phyloP scores from a whole-genome alignment of 352 stramenopile species.

The Phytophthora tubulina region DNA sequence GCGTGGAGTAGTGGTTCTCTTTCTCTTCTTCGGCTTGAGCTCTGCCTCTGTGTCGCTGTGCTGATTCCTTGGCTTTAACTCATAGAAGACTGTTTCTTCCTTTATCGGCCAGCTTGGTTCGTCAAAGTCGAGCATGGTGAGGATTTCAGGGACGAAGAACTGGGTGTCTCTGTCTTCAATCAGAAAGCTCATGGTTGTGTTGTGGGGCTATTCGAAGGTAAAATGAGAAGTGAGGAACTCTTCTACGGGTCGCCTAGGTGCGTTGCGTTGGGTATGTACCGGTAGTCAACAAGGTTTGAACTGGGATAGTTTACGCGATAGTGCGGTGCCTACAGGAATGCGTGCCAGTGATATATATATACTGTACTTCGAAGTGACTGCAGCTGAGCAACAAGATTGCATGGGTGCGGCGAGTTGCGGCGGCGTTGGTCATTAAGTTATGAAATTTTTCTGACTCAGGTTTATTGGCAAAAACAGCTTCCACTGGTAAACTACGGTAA shows the following conservation, averaged over 20 bases:
- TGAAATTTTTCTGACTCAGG: conserved; percentile 29
- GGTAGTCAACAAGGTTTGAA: not conserved
- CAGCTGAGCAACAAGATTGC: conserved; percentile 3
- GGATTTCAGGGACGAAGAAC: conserved; percentile 21
- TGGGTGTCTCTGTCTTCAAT: conserved; percentile 10
- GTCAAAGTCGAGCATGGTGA: conserved; percentile 31
- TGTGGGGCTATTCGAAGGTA: not conserved
- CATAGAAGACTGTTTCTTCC: not conserved
- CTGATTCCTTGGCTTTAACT: not conserved
- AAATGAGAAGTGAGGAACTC: conserved; percentile 13
- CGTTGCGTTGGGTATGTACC: not conserved
- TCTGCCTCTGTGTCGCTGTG: not conserved
- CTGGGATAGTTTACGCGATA: conserved; percentile 1
- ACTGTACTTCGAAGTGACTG: conserved; percentile 11
- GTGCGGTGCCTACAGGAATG: conserved; percentile 3
- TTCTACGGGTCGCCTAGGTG: conserved; percentile 2
- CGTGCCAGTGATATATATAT: conserved; percentile 2
- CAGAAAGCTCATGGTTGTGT: conserved; percentile 27
- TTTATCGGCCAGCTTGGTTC: conserved; percentile 2
- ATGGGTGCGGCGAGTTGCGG: conserved; percentile 13
- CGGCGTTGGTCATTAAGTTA: conserved; percentile 2
- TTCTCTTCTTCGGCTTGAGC: conserved; percentile 1
- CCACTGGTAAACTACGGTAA: not conserved
- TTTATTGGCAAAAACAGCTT: conserved; percentile 2
- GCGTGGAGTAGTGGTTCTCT: conserved; percentile 11